Conservation (phyloP, 1,284 basidiomycete species). For the Ustilago curta region DNA sequence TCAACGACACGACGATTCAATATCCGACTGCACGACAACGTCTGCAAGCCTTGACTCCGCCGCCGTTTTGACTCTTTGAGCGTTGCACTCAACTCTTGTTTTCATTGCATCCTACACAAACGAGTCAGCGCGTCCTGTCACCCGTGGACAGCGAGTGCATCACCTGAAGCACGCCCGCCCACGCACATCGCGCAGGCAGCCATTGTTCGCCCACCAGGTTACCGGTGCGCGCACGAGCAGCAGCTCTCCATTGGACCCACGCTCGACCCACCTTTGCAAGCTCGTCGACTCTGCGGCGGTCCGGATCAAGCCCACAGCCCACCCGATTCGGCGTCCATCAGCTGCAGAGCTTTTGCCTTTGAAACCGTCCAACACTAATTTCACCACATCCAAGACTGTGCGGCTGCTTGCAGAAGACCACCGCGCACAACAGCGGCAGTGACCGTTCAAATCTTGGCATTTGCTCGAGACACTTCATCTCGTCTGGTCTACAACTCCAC, state of each 20-base stretch:
- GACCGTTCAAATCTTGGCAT: neutral
- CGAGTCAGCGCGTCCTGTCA: no score
- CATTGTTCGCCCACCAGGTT: no score
- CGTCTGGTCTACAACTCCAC: neutral
- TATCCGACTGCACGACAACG: neutral
- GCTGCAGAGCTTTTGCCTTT: neutral
- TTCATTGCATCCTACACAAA: no score
- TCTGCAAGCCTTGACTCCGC: neutral
- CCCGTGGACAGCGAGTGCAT: no score
- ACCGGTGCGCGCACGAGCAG: neutral
- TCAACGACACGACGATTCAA: neutral
- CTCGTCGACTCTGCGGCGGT: constrained; percentile 3
- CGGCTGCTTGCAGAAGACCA: neutral
- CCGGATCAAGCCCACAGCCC: constrained; percentile 20
- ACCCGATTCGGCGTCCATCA: constrained; percentile 10
- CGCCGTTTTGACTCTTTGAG: neutral
- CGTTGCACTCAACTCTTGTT: no score
- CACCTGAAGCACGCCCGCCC: no score
- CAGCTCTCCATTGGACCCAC: neutral
- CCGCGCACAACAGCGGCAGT: constrained; percentile 6
- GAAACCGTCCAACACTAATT: constrained; percentile 21
- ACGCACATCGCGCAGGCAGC: no score
- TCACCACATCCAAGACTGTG: constrained; percentile 1
- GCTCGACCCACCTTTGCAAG: neutral
- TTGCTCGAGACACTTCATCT: constrained; percentile 17